Evolutionary conservation across 1,139 yeast species (phyloP).

Genomic region (Scheffersomyces cryptocercus): DNA sequence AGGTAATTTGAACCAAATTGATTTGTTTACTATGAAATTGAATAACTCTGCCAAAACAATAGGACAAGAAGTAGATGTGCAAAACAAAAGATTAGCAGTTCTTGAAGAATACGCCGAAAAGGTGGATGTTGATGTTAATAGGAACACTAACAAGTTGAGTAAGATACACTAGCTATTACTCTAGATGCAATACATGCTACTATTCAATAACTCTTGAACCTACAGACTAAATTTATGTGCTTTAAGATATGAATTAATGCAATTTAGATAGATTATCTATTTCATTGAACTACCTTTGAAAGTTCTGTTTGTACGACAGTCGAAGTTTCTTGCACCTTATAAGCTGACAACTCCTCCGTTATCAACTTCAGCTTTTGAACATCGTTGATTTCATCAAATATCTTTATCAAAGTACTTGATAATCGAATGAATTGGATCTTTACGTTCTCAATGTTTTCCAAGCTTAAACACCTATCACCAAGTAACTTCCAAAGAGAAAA

Average conservation of each 20-base stretch:
- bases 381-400: constrained; percentile 15
- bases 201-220: too few species aligned
- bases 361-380: constrained; percentile 14
- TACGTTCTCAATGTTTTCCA: constrained; percentile 62
- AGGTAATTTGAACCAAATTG: constrained; percentile 54
- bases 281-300: background rate
- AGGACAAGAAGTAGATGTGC: constrained; percentile 51
- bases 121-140: constrained; percentile 55
- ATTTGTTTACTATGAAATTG: constrained; percentile 43
- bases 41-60: constrained; percentile 45
- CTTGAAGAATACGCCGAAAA: constrained; percentile 59
- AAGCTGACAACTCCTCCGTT: constrained; percentile 20
- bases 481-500: constrained; percentile 27
- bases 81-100: constrained; percentile 47
- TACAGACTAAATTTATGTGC: too few species aligned
- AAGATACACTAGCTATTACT: constrained; percentile 32
- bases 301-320: constrained; percentile 34
- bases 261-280: background rate
- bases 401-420: constrained; percentile 21
- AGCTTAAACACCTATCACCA: constrained; percentile 33
- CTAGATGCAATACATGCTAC: background rate
- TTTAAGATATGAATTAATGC: too few species aligned
- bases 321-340: constrained; percentile 22
- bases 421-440: constrained; percentile 49
- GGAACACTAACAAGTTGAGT: constrained; percentile 47